Evolutionary conservation across 768 basidiomycete species (phyloP).

Genomic region (Tephrocybe sp.): DNA sequence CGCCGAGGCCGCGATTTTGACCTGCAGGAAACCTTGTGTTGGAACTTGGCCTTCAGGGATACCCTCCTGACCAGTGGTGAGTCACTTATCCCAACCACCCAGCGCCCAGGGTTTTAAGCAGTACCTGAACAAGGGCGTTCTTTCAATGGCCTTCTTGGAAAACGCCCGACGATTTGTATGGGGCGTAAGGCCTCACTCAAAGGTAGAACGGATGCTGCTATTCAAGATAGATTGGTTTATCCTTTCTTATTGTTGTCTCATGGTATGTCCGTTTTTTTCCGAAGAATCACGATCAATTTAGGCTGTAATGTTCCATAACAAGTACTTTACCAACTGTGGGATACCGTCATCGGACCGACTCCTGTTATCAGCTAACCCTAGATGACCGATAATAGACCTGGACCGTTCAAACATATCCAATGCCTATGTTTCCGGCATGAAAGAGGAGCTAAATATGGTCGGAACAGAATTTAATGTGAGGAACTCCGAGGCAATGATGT

Average conservation of each 20-base stretch:
- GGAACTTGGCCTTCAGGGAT: background rate
- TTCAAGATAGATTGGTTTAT: constrained; percentile 68
- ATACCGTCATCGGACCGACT: constrained; percentile 3
- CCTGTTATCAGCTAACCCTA: constrained; percentile 4
- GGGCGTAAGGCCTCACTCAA: constrained; percentile 15
- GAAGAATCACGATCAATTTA: constrained; percentile 8
- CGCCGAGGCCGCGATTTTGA: constrained; percentile 7
- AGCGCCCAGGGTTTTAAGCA: background rate
- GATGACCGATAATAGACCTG: constrained; percentile 41
- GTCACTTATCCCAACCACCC: background rate
- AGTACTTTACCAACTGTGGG: constrained; percentile 69
- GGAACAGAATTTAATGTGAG: constrained; percentile 62
- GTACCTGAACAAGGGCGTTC: background rate
- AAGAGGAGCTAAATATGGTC: constrained; percentile 63
- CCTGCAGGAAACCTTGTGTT: background rate
- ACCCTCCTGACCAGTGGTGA: constrained; percentile 3
- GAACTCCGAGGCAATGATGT: background rate
- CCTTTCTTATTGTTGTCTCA: constrained; percentile 67
- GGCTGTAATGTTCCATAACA: constrained; percentile 11
- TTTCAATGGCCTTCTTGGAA: constrained; percentile 3
- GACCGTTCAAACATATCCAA: constrained; percentile 69
- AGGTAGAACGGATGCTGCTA: constrained; percentile 46
- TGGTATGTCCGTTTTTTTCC: constrained; percentile 37
- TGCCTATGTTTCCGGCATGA: constrained; percentile 81
- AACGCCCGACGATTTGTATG: constrained; percentile 15